These are phyloP conservation scores for Phytopythium oedochilum DNA, from an alignment of 352 stramenopile species.

Conservation along the genomic window DNA sequence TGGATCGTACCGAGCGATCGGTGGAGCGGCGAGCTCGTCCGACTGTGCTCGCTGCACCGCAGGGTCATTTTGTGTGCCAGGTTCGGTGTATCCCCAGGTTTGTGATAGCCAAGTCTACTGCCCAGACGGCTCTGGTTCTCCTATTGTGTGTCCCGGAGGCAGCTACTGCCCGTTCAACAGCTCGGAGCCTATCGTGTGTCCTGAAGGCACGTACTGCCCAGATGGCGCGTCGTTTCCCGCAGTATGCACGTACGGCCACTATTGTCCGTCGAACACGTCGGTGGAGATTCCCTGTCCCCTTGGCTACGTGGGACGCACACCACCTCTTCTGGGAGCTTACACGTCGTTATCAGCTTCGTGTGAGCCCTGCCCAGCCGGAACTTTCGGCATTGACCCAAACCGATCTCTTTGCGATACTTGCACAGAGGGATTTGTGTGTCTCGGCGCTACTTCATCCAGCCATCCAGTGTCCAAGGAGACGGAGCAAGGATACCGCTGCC, in stretches of 20 bases:
- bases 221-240: conserved; percentile 21
- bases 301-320: conserved; percentile 59
- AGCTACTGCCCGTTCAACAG: conserved; percentile 78
- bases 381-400: conserved; percentile 73
- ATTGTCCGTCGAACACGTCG: conserved; percentile 56
- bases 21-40: conserved; percentile 25
- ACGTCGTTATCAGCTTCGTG: conserved; percentile 53
- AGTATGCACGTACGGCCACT: conserved; percentile 52
- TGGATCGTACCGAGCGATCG: conserved; percentile 31
- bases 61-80: conserved; percentile 57
- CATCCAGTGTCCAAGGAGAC: conserved; percentile 37
- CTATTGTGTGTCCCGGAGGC: conserved; percentile 51
- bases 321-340: conserved; percentile 43
- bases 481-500: conserved; percentile 87
- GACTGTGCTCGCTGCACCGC: conserved; percentile 49
- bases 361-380: conserved; percentile 71
- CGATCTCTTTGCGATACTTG: conserved; percentile 69
- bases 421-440: conserved; percentile 81
- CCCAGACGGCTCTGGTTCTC: conserved; percentile 36
- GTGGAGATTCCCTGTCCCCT: conserved; percentile 69
- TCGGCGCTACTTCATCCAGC: conserved; percentile 59
- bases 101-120: conserved; percentile 65
- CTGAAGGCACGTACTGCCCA: conserved; percentile 75
- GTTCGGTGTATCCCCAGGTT: conserved; percentile 34
- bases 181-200: conserved; percentile 44